phyloP scores from a whole-genome alignment of 768 basidiomycete genomes.

The Serendipita sp. region DNA sequence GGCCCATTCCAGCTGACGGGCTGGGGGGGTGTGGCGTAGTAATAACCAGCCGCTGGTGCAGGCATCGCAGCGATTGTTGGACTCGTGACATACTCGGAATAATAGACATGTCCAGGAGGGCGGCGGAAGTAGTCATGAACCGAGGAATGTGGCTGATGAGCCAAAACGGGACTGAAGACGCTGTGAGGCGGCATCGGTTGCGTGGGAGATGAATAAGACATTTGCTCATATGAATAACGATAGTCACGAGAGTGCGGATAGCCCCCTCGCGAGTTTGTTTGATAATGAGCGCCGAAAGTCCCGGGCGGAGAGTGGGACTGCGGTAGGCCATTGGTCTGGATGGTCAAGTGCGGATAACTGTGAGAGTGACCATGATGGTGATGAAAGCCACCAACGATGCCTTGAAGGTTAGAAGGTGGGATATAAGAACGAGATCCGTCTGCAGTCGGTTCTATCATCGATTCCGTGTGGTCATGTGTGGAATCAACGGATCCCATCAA shows the following conservation, averaged over 20 bases:
- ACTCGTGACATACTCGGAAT: neutral
- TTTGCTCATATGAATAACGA: neutral
- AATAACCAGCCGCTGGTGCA: neutral
- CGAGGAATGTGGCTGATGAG: neutral
- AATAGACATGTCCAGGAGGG: neutral
- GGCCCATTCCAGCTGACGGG: neutral
- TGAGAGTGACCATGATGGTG: neutral
- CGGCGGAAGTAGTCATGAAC: neutral
- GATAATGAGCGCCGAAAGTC: neutral
- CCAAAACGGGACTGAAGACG: neutral
- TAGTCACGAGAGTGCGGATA: neutral
- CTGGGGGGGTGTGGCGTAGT: neutral
- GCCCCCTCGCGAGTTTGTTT: neutral
- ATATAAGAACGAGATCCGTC: neutral
- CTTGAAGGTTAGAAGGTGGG: neutral
- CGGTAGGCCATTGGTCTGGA: neutral
- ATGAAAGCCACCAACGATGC: neutral
- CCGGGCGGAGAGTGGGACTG: neutral
- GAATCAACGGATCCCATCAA: neutral
- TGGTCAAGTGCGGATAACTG: neutral
- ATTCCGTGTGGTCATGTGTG: neutral
- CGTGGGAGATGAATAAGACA: neutral
- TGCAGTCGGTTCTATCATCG: neutral
- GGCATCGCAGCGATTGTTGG: neutral
- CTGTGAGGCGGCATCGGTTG: neutral